Evolutionary conservation across 768 basidiomycete genomes (phyloP), one percentile per base, ranked within the genome.

Genomic region (Erythrobasidium yunnanense): DNA sequence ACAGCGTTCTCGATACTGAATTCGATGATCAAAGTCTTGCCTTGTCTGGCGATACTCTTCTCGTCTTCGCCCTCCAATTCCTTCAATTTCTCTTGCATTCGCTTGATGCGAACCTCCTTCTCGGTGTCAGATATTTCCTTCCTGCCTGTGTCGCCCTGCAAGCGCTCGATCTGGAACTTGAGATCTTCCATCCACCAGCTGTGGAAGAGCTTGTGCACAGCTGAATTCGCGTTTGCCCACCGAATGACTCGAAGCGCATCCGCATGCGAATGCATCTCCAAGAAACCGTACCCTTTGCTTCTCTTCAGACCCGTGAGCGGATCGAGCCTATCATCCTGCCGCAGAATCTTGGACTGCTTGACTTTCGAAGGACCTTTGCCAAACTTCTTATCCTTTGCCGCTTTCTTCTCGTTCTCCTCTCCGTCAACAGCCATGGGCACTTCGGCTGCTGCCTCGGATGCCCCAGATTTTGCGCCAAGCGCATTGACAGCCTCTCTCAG

Each of bases 211-310:
- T 74, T 70, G 1, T 80, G 81, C 0, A 87, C 81, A 2, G 80
- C 82, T 0, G 82, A 77, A 74, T 95, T 92, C 74, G 90, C 91
- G 78, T 97, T 99, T 27, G 88, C 86, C 89, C 89, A 97, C 33
- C 95, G 82, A 49, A 97, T 77, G 4, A 96, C 86, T 25, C 88
- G 85, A 23, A 99, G 78, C 4, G 93, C 90, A 74, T 97, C 90
- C 4, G 86, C 84, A 71, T 99, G 95, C 27, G 79, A 82, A 52
- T 84, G 78, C 82, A 95, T 82, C 78, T 97, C 93, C 32, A 97
- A 73, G 78, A 99, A 97, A 8, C 93, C 95, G 72, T 96, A 99
- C 1, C 95, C 93, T 74, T 87, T 90, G 72, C 87, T 88, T 57
- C 86, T 82, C 0, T 89, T 89, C 71, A 88, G 87, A 2, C 87